Percentiles rank a stretch among this genome's conserved stretches.
Evolutionary conservation across 2,329 filamentous ascomycete genomes (phyloP).

Genomic region (Clonostachys solani): DNA sequence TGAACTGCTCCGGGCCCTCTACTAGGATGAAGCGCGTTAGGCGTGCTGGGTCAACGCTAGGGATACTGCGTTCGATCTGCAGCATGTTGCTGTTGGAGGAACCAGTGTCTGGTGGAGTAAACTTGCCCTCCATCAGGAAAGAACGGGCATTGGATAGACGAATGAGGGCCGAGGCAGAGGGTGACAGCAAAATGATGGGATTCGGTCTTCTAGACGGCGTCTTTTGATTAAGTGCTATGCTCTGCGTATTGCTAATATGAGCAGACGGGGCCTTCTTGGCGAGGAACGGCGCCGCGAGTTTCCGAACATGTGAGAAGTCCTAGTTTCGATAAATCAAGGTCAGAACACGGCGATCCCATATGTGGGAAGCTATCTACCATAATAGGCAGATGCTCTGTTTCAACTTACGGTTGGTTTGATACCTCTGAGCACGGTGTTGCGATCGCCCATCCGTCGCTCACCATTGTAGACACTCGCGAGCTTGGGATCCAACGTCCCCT

Average conservation of each 20-base stretch:
- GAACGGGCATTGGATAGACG: conserved; percentile 94
- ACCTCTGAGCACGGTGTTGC: conserved; percentile 82
- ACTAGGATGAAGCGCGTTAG: conserved; percentile 93
- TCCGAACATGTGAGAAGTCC: conserved; percentile 94
- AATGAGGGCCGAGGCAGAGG: conserved; percentile 89
- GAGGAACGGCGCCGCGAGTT: conserved; percentile 76
- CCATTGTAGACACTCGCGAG: conserved; percentile 86
- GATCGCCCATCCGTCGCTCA: conserved; percentile 87
- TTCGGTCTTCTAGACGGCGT: conserved; percentile 49
- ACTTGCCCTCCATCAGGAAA: conserved; percentile 83
- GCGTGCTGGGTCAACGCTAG: conserved; percentile 62
- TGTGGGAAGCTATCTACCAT: not conserved
- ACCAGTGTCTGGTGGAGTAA: conserved; percentile 69
- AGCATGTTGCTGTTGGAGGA: conserved; percentile 73
- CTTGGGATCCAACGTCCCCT: conserved; percentile 72
- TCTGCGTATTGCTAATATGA: conserved; percentile 28
- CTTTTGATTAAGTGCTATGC: conserved; percentile 52
- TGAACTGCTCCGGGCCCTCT: conserved; percentile 90
- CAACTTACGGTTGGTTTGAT: conserved; percentile 77
- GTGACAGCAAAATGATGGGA: conserved; percentile 95
- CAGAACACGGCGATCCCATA: not conserved
- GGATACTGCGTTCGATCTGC: conserved; percentile 76
- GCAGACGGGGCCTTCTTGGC: conserved; percentile 48
- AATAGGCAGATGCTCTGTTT: not conserved
- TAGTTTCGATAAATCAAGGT: conserved; percentile 27